phyloP scores from a whole-genome alignment of 768 basidiomycete species.

The Clitopilus passeckerianus region DNA sequence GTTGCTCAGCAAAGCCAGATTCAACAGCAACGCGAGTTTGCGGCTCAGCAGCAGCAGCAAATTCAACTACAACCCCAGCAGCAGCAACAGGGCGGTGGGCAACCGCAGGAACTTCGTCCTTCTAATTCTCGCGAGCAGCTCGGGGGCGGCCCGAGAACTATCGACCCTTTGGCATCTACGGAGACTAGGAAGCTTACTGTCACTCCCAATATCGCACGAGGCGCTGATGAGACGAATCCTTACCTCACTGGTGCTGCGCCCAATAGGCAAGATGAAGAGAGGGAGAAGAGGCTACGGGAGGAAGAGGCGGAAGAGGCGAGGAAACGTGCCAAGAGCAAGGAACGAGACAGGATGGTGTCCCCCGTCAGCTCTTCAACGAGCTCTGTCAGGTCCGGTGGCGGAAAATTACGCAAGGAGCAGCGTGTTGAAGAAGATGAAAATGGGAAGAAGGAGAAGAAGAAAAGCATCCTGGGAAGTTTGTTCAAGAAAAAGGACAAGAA shows the following conservation, averaged over 20 bases:
- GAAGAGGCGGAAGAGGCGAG: conserved; percentile 36
- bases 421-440: conserved; percentile 27
- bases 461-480: conserved; percentile 70
- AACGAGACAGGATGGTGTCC: conserved; percentile 34
- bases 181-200: conserved; percentile 77
- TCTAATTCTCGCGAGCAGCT: conserved; percentile 48
- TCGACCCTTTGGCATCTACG: conserved; percentile 64
- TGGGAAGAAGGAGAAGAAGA: conserved; percentile 49
- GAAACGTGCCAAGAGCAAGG: conserved; percentile 48
- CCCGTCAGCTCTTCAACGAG: conserved; percentile 36
- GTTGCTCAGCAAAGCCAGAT: conserved; percentile 15
- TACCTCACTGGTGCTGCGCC: conserved; percentile 26
- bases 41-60: conserved; percentile 26
- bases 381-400: conserved; percentile 22
- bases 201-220: conserved; percentile 75
- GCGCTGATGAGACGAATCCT: conserved; percentile 34
- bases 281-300: conserved; percentile 43
- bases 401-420: conserved; percentile 43
- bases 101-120: conserved; percentile 28
- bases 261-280: conserved; percentile 23
- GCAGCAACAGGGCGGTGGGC: conserved; percentile 20
- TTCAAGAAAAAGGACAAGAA: conserved; percentile 82
- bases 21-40: conserved; percentile 25
- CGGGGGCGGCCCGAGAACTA: conserved; percentile 18
- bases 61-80: too few species aligned